Evolutionary conservation across 2,329 filamentous ascomycete genomes (phyloP).

Genomic region (Rutstroemia sp.): DNA sequence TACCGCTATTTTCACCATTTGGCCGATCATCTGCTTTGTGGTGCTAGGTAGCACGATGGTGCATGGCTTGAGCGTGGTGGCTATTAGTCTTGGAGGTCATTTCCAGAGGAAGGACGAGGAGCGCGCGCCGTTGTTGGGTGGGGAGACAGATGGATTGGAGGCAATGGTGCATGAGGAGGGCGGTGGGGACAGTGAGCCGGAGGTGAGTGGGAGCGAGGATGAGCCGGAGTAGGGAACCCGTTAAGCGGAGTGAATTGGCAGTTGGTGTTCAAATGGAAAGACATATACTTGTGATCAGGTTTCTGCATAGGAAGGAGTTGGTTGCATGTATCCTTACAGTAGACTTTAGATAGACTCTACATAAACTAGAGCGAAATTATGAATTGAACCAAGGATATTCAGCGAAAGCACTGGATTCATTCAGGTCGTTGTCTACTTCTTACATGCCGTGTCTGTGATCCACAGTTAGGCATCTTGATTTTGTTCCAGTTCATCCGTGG

Average conservation of each 20-base stretch:
- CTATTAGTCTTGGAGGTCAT: constrained; percentile 41
- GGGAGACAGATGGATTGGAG: constrained; percentile 40
- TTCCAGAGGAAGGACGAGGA: constrained; percentile 38
- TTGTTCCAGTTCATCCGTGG: no score
- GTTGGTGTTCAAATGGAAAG: no score
- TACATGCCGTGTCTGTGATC: no score
- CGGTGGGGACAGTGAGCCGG: constrained; percentile 29
- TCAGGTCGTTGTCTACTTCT: no score
- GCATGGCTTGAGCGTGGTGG: constrained; percentile 45
- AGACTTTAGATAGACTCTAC: no score
- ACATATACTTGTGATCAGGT: no score
- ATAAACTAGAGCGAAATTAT: no score
- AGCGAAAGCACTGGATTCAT: no score
- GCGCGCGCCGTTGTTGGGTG: constrained; percentile 40
- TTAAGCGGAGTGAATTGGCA: background rate
- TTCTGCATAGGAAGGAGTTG: no score
- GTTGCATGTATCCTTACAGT: no score
- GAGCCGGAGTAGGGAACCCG: background rate
- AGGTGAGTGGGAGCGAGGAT: constrained; percentile 21
- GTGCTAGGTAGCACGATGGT: constrained; percentile 46
- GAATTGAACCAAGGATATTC: no score
- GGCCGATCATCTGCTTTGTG: constrained; percentile 47
- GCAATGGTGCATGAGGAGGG: constrained; percentile 41
- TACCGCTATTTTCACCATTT: constrained; percentile 39
- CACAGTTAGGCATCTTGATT: no score